phyloP scores from a whole-genome alignment of 345 rosid species.

The Populus simonii region DNA sequence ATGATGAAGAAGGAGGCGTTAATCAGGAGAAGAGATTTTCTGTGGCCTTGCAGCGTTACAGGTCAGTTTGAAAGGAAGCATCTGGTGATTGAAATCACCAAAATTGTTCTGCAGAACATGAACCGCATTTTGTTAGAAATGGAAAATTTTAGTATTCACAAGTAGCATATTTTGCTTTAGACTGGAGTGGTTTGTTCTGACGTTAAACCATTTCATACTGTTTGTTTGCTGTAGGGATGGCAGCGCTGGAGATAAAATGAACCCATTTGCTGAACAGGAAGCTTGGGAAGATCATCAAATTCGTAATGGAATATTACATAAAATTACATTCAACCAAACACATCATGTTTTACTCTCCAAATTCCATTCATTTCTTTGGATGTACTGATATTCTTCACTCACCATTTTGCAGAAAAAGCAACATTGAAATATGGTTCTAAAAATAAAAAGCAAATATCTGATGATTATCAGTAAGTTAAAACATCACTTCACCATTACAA shows the following conservation, averaged over 20 bases:
- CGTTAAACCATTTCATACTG: neutral
- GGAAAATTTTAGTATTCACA: neutral
- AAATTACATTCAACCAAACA: too few relatives aligned
- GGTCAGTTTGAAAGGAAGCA: conserved; percentile 35
- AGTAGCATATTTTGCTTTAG: neutral
- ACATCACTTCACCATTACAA: neutral
- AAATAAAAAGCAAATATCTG: conserved; percentile 58
- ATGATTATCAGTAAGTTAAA: conserved; percentile 71
- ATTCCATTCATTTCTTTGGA: too few relatives aligned
- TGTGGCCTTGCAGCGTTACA: conserved; percentile 87
- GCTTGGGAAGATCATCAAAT: conserved; percentile 99
- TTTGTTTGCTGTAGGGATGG: conserved; percentile 45
- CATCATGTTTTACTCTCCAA: too few relatives aligned
- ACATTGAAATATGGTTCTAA: conserved; percentile 76
- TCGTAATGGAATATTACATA: conserved; percentile 38
- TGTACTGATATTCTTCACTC: neutral
- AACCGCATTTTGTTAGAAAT: conserved; percentile 15
- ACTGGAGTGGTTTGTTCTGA: neutral
- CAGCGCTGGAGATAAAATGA: conserved; percentile 76
- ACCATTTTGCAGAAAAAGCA: conserved; percentile 68
- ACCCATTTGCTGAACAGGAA: conserved; percentile 98
- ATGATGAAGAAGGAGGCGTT: conserved; percentile 82
- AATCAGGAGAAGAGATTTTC: conserved; percentile 92
- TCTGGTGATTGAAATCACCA: neutral
- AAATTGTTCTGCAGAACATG: conserved; percentile 1